phyloP scores from a whole-genome alignment of 257 asterid species.

The Nicotiana paniculata region DNA sequence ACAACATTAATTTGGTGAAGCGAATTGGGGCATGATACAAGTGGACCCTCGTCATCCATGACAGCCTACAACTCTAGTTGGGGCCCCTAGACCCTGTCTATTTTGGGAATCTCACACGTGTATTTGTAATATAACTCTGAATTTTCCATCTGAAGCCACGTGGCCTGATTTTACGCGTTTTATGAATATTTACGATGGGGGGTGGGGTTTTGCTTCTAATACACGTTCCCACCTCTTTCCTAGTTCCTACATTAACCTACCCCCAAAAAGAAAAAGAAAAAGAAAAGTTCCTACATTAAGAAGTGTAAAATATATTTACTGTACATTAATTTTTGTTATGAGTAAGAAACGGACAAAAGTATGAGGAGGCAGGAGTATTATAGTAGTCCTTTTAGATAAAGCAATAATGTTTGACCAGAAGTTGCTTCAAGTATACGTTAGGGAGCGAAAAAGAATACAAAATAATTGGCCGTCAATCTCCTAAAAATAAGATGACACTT shows the following conservation, averaged over 20 bases:
- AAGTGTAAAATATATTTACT: not conserved
- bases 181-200: not conserved
- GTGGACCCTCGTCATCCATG: not conserved
- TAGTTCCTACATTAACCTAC: too few relatives aligned
- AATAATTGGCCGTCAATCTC: not conserved
- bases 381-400: not conserved
- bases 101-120: not conserved
- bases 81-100: not conserved
- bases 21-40: not conserved
- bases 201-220: not conserved
- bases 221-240: not conserved
- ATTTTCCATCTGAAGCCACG: not conserved
- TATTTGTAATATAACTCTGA: not conserved
- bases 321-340: not conserved
- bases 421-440: slow-evolving; percentile 4
- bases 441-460: not conserved
- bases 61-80: not conserved
- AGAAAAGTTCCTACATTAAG: not conserved
- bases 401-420: not conserved
- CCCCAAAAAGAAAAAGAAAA: too few relatives aligned
- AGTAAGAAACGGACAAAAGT: not conserved
- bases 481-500: not conserved
- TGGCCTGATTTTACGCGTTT: not conserved
- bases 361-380: not conserved
- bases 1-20: not conserved